Evolutionary conservation across 2,329 filamentous ascomycete species (phyloP).

Genomic region (Huntiella moniliformis): DNA sequence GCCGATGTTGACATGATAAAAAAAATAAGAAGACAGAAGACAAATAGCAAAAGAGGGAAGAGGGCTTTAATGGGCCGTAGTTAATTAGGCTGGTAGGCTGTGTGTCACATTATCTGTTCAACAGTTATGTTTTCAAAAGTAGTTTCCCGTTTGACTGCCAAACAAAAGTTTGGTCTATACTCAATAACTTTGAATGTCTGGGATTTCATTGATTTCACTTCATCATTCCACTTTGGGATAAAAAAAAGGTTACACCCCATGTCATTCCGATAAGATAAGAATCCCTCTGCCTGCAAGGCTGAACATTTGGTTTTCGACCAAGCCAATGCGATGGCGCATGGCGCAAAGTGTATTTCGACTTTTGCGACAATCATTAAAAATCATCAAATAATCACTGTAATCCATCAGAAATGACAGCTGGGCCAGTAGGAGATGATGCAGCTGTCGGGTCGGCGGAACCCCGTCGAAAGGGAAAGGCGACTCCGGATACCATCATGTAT

Average conservation of each 20-base stretch:
- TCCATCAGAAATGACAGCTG: constrained; percentile 5
- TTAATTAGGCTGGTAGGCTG: not conserved
- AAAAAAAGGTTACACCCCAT: not conserved
- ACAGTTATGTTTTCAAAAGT: not conserved
- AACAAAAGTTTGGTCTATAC: too few relatives aligned
- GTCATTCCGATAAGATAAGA: constrained; percentile 2
- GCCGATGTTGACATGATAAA: constrained; percentile 7
- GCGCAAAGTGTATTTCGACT: not conserved
- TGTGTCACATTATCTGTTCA: not conserved
- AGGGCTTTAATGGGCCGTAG: too few relatives aligned
- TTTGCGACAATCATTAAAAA: not conserved
- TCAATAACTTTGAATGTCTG: too few relatives aligned
- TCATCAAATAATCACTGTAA: not conserved
- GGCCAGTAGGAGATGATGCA: constrained; percentile 26
- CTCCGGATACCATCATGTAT: constrained; percentile 63
- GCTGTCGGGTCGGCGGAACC: constrained; percentile 38
- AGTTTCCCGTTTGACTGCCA: too few relatives aligned
- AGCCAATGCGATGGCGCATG: not conserved
- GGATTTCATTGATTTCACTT: too few relatives aligned
- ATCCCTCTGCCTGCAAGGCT: not conserved
- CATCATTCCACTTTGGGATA: too few relatives aligned
- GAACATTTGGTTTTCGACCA: not conserved
- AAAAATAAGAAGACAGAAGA: too few relatives aligned
- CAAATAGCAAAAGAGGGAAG: too few relatives aligned
- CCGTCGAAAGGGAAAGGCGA: constrained; percentile 61